Conservation (phyloP, 75 land plant genomes). For the Selaginella tamariscina region DNA sequence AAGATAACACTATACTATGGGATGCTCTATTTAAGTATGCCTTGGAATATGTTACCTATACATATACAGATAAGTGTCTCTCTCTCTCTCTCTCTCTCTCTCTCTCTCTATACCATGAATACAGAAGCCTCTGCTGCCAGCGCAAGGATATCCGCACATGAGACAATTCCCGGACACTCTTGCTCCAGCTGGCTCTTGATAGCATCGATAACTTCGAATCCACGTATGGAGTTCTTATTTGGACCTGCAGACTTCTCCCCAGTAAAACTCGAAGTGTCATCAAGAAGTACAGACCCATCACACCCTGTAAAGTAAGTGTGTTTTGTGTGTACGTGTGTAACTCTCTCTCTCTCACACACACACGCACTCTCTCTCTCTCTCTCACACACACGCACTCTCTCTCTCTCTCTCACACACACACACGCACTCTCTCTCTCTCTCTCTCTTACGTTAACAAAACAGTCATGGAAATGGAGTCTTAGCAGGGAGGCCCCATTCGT, state of each 20-base stretch:
- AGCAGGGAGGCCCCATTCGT: slow-evolving; percentile 15
- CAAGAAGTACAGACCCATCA: not conserved
- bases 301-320: not conserved
- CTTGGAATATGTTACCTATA: no score
- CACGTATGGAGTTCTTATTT: not conserved
- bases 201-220: not conserved
- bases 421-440: not conserved
- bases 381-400: not conserved
- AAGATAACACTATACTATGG: no score
- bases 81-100: not conserved
- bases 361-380: not conserved
- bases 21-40: no score
- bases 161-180: not conserved
- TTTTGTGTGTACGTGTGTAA: no score
- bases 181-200: not conserved
- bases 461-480: slow-evolving; percentile 15
- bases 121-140: not conserved
- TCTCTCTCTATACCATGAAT: not conserved
- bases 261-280: not conserved
- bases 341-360: not conserved
- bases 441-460: slow-evolving; percentile 9
- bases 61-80: not conserved
- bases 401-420: not conserved
- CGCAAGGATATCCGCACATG: not conserved
- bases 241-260: not conserved